Evolutionary conservation across 176 grass and related monocot species (phyloP), one percentile per base, ranked within the genome.

Genomic region (Musa acuminata): DNA sequence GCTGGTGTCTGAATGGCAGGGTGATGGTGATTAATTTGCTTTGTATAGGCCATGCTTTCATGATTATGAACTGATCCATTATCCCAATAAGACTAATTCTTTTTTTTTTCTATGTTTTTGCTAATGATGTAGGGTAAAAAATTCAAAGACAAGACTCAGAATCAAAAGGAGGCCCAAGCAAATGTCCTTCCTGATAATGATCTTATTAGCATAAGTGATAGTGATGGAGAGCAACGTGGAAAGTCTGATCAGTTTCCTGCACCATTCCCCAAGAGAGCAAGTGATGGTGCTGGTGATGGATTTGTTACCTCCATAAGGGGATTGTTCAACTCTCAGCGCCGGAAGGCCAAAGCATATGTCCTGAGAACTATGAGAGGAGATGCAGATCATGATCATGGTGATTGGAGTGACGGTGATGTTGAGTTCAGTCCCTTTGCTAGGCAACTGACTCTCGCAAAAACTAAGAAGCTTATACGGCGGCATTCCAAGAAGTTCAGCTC

Each of bases 401-500:
- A 98, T 72, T 78, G 88, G 72, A 93, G 90, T 72, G 94, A 98
- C 24, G 87, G 87, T 62, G 94, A 98, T 57, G 83, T 83, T 22
- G 94, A 98, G 80, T 88, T 98, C 80, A 80, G 85, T 76, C 94
- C 94, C 53, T 98, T 98, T 77, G 94, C 94, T 80, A 84, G 94
- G 51, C 94, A 98, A 60, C 80, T 98, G 43, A 98, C 94, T 51
- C 93, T 98, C 78, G 87, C 82, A 48, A 91, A 93, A 84, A 82
- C 94, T 14, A 98, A 85, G 85, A 98, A 93, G 72, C 87, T 98
- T 77, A 93, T 93, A 75, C 80, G 80, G 54, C 77, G 86, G 67
- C 94, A 97, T 80, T 88, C 94, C 13, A 93, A 93, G 84, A 98
- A 93, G 82, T 80, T 88, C 48, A 81, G 79, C 53, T 87, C 87